Conservation (phyloP, 2,329 filamentous ascomycete species). For the Phaeophleospora eucalypticola region DNA sequence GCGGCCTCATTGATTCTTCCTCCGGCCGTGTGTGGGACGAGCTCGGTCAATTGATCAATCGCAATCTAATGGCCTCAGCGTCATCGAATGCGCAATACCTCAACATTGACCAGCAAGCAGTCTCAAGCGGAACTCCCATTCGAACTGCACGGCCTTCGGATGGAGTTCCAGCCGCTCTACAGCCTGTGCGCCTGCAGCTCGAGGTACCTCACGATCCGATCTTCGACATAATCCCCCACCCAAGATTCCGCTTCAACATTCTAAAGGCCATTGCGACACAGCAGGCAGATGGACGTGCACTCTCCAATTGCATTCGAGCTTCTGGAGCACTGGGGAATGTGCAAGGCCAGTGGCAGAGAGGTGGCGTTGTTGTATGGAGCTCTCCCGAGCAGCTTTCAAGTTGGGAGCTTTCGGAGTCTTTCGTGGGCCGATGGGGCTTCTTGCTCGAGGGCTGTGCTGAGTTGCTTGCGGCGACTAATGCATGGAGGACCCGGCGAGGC, state of each 20-base stretch:
- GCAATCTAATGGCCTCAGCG: conserved; percentile 28
- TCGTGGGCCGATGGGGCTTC: conserved; percentile 38
- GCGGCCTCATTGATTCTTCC: conserved; percentile 11
- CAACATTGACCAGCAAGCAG: conserved; percentile 16
- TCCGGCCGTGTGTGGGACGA: conserved; percentile 23
- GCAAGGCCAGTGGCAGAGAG: conserved; percentile 22
- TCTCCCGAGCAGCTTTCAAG: conserved; percentile 38
- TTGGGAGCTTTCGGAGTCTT: conserved; percentile 43
- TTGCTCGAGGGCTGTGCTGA: conserved; percentile 40
- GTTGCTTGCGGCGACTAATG: conserved; percentile 38
- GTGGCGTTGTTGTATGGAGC: conserved; percentile 37
- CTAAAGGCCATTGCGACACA: conserved; percentile 23
- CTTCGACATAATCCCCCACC: conserved; percentile 29
- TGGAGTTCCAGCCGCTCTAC: conserved; percentile 19
- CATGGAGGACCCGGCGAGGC: conserved; percentile 36
- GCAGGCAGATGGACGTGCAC: conserved; percentile 21
- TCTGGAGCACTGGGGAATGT: conserved; percentile 26
- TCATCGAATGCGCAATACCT: conserved; percentile 24
- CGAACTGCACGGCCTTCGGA: conserved; percentile 15
- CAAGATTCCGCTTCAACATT: conserved; percentile 30
- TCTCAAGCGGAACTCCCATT: conserved; percentile 17
- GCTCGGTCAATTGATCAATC: conserved; percentile 30
- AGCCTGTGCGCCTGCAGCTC: conserved; percentile 26
- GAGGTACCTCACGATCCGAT: conserved; percentile 29
- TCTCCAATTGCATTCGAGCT: conserved; percentile 21